Evolutionary conservation across 352 stramenopile species (phyloP), one percentile per base, ranked within the genome.

Genomic region (Phytophthora syringae): DNA sequence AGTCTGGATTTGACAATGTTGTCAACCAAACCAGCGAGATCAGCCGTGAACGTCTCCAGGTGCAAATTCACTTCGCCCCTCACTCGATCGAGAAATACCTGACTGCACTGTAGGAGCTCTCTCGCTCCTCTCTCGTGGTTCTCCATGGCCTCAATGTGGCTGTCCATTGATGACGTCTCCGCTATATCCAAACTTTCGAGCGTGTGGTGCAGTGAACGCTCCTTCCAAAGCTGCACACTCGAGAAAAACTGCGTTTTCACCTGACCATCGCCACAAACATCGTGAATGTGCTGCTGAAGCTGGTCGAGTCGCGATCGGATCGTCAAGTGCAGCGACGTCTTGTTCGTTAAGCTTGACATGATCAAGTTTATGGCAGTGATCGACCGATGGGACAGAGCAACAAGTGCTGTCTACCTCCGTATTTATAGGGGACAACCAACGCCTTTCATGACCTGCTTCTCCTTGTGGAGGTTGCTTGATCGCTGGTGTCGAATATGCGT

Each of bases 81-180:
- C 0, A 63, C 60, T 10, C 63, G 61, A 9, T 61, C 18, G 1
- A 83, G 52, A 20, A 83, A 52, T 3, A 53, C 52, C 7, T 56
- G 22, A 5, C 81, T 61, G 21, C 76, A 52, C 2, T 82, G 65
- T 16, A 73, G 79, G 0, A 88, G 58, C 24, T 82, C 75, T 16
- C 65, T 73, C 0, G 74, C 72, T 2, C 56, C 73, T 25, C 76
- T 82, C 18, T 88, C 81, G 36, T 90, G 72, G 24, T 72, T 52
- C 37, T 90, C 81, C 28, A 90, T 90, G 11, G 77, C 77, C 43
- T 86, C 67, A 30, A 88, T 79, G 30, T 90, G 79, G 32, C 62
- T 76, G 32, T 85, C 77, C 20, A 44, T 21, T 11, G 54, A 53
- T 58, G 55, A 0, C 16, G 25, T 18, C 1, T 55, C 27, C 18